Evolutionary conservation across 116 monocot species (phyloP).

Genomic region (Iris pallida): DNA sequence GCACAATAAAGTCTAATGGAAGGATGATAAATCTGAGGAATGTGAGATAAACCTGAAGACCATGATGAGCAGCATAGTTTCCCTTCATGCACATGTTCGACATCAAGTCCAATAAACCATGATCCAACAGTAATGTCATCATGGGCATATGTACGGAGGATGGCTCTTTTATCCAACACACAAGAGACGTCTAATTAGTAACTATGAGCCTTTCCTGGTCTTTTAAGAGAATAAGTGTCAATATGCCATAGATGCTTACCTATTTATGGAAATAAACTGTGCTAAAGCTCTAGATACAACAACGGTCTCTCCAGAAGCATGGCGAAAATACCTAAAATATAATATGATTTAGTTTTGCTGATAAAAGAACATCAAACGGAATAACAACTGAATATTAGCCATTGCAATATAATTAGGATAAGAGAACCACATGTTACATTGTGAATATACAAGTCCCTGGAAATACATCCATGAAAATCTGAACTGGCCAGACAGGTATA

Average conservation of each 20-base stretch:
- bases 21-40: background rate
- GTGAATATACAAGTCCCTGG: background rate
- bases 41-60: constrained; percentile 48
- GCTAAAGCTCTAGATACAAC: constrained; percentile 78
- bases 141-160: constrained; percentile 81
- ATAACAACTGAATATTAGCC: background rate
- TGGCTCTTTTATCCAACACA: constrained; percentile 36
- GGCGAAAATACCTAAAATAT: constrained; percentile 68
- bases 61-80: constrained; percentile 86
- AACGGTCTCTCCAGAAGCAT: constrained; percentile 83
- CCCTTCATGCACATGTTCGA: constrained; percentile 67
- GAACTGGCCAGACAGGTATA: background rate
- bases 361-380: background rate
- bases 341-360: background rate
- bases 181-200: background rate
- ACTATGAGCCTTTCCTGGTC: background rate
- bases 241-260: constrained; percentile 20
- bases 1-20: background rate
- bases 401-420: background rate
- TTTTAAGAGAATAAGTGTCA: too few relatives aligned
- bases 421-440: background rate
- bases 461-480: background rate
- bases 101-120: constrained; percentile 88
- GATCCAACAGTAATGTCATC: constrained; percentile 87
- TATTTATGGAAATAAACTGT: constrained; percentile 88